These are phyloP conservation scores for Croton laevigatus DNA, from an alignment of 441 rosid species.

Conservation along the genomic window DNA sequence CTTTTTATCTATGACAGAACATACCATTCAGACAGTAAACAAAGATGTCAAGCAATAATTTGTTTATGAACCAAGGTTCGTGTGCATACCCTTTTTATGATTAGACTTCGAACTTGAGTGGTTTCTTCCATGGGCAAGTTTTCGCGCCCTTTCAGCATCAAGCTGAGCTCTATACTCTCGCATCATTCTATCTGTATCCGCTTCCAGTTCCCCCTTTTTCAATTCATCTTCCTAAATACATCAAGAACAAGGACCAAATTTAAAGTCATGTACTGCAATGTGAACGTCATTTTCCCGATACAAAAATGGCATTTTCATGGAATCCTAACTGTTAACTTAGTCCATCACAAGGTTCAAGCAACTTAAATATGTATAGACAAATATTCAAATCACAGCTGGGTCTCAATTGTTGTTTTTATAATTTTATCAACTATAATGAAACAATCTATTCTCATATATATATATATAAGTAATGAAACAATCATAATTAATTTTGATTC, in stretches of 20 bases:
- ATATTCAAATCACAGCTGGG: too few species aligned
- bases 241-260: slow-evolving; percentile 11
- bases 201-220: slow-evolving; percentile 84
- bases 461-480: not conserved
- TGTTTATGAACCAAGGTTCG: slow-evolving; percentile 18
- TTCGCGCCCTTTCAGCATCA: slow-evolving; percentile 92
- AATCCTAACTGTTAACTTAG: not conserved
- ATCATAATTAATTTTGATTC: not conserved
- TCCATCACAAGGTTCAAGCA: not conserved
- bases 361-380: too few species aligned
- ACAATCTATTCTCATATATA: too few species aligned
- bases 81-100: slow-evolving; percentile 48
- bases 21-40: slow-evolving; percentile 17
- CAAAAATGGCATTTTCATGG: not conserved
- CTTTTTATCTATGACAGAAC: slow-evolving; percentile 60
- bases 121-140: slow-evolving; percentile 92
- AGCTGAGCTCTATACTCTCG: slow-evolving; percentile 95
- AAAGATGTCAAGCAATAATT: slow-evolving; percentile 7
- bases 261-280: not conserved
- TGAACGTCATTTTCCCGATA: not conserved
- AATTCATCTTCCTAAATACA: slow-evolving; percentile 80
- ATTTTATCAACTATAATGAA: not conserved
- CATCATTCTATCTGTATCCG: slow-evolving; percentile 95
- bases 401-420: not conserved
- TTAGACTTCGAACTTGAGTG: slow-evolving; percentile 57